These are phyloP conservation scores for Saposhnikovia divaricata DNA, from an alignment of 129 eudicot genomes.

Conservation along the genomic window DNA sequence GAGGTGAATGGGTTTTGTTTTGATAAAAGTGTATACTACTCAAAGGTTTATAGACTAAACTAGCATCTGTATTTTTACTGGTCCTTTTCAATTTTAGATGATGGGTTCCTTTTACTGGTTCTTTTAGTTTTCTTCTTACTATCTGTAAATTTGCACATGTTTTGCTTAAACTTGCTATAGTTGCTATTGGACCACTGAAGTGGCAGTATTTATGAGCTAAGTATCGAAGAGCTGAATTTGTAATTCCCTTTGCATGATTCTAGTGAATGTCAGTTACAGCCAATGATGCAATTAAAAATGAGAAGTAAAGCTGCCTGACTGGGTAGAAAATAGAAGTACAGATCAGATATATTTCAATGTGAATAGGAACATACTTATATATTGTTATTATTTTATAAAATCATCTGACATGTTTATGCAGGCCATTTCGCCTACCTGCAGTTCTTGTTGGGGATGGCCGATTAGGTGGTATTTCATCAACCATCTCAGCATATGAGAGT, in stretches of 20 bases:
- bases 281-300: background rate
- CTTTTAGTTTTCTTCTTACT: no score
- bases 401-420: slow-evolving; percentile 21
- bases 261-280: background rate
- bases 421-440: slow-evolving; percentile 89
- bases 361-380: background rate
- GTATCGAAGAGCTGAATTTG: no score
- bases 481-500: slow-evolving; percentile 90
- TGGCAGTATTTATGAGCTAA: no score
- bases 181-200: no score
- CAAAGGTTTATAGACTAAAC: background rate
- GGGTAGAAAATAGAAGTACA: background rate
- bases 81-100: background rate
- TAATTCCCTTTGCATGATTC: no score
- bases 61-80: background rate
- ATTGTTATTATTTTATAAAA: background rate
- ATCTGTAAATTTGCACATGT: no score
- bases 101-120: no score
- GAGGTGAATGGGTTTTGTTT: background rate
- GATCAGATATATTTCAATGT: background rate
- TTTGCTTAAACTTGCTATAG: no score
- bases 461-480: slow-evolving; percentile 91
- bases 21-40: background rate
- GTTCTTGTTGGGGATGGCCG: slow-evolving; percentile 95
- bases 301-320: background rate